phyloP scores from a whole-genome alignment of 192 early-diverging fungal genomes.

The Coemansia sp. region DNA sequence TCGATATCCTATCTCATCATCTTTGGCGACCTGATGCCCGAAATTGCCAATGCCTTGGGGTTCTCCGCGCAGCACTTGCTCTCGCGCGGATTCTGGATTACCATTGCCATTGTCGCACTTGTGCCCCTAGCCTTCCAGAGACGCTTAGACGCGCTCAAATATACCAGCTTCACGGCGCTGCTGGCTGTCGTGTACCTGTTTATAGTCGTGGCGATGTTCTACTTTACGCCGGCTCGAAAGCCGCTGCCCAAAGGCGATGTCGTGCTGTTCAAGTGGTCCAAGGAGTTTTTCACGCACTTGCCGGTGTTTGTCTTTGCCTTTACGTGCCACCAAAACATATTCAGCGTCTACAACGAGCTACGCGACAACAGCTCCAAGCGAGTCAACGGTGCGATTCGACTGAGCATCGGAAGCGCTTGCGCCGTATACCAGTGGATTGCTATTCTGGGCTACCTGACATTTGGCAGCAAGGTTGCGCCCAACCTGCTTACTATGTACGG shows the following conservation, averaged over 20 bases:
- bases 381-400: constrained; percentile 69
- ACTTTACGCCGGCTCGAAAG: constrained; percentile 61
- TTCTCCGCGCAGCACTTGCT: constrained; percentile 48
- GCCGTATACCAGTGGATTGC: constrained; percentile 85
- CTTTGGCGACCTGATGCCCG: constrained; percentile 90
- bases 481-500: constrained; percentile 77
- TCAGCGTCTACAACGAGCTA: constrained; percentile 95
- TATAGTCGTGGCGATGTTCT: constrained; percentile 82
- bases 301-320: constrained; percentile 99
- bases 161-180: constrained; percentile 89
- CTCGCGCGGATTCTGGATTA: constrained; percentile 85
- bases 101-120: constrained; percentile 70
- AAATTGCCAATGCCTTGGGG: constrained; percentile 56
- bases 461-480: constrained; percentile 78
- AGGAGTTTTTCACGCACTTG: constrained; percentile 71
- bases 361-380: constrained; percentile 75
- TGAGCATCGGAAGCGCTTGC: constrained; percentile 78
- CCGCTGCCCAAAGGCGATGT: constrained; percentile 65
- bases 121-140: constrained; percentile 80
- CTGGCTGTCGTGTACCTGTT: constrained; percentile 85
- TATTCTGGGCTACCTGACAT: constrained; percentile 90
- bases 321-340: constrained; percentile 99
- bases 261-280: constrained; percentile 61
- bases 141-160: constrained; percentile 85
- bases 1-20: constrained; percentile 95